Evolutionary conservation across 352 stramenopile species (phyloP).

Genomic region (Globisporangium radiosum): DNA sequence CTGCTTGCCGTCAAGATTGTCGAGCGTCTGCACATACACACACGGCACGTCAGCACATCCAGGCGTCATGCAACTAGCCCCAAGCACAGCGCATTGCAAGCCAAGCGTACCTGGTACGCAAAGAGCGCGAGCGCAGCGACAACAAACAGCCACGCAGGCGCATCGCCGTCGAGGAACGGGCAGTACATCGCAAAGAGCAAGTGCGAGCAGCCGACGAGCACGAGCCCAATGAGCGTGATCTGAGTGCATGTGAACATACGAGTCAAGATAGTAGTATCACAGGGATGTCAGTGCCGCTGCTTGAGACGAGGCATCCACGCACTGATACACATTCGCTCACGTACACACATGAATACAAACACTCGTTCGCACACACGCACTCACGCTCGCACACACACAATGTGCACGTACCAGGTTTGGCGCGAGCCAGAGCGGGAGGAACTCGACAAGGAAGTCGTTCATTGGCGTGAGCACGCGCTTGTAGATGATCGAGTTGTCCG

Average conservation of each 20-base stretch:
- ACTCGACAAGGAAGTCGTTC: slow-evolving; percentile 77
- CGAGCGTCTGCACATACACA: slow-evolving; percentile 38
- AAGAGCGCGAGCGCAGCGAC: slow-evolving; percentile 56
- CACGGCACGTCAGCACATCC: neutral
- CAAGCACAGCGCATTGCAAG: neutral
- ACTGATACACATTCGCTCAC: neutral
- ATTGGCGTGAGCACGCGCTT: slow-evolving; percentile 83
- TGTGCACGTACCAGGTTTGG: slow-evolving; percentile 53
- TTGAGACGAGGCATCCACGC: neutral
- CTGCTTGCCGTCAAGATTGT: slow-evolving; percentile 85
- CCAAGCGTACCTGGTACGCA: slow-evolving; percentile 36
- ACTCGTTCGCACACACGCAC: neutral
- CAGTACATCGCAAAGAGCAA: slow-evolving; percentile 61
- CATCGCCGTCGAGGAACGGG: slow-evolving; percentile 64
- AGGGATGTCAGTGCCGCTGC: neutral
- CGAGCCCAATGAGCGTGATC: slow-evolving; percentile 73
- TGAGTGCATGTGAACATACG: slow-evolving; percentile 6
- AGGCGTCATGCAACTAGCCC: too few species aligned
- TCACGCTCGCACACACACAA: neutral
- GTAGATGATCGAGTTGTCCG: slow-evolving; percentile 85
- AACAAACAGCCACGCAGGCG: slow-evolving; percentile 63
- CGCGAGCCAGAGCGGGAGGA: slow-evolving; percentile 72
- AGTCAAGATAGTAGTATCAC: slow-evolving; percentile 1
- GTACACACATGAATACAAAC: too few species aligned
- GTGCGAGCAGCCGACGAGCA: slow-evolving; percentile 60